Evolutionary conservation across 129 eudicot species (phyloP), one percentile per base, ranked within the genome.

Genomic region (Dittrichia graveolens): DNA sequence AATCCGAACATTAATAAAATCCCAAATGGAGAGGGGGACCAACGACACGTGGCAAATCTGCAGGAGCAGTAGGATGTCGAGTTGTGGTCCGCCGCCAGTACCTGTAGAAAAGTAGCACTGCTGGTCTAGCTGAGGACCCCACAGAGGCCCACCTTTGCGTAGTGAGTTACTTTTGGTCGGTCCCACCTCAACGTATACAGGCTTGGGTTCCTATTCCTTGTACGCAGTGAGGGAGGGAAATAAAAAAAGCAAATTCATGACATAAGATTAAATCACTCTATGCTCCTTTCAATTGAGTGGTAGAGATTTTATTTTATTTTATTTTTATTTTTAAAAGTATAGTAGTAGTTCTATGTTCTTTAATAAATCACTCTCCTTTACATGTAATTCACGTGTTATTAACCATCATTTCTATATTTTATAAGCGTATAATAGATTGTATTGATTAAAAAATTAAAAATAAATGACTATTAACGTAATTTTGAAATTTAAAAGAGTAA

Each of bases 41-140:
- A 56, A 58, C 0, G 18, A 35, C 78, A 78, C 82, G 77, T 78
- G 78, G 76, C 82, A 49, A 53, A 47, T 47, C 11, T 4, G 3
- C 9, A 52, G 2, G 46, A 7, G 34, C 35, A 7, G 42, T 14
- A 64, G 45, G 37, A 55, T 43, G 61, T 7, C 31, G 47, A 63
- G 11, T 63, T 44, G 82, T 71, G 67, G 82, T 71, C 78, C 82
- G 82, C 82, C 82, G 82, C 82, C 82, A 78, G 82, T 66, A 67
- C 67, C 80, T 56, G 61, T 76, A 15, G 10, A 35, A 72, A 72
- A 65, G 67, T 11, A 55, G 57, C 75, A 75, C 66, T 65, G 79
- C 64, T 62, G 45, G 73, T 40, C 31, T 75, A 42, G 67, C 34
- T 7, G 14, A 56, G 48, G 80, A 74, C 10, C 80, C 79, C 74